phyloP scores from a whole-genome alignment of 768 basidiomycete genomes.

The Dacryopinax spathularia region DNA sequence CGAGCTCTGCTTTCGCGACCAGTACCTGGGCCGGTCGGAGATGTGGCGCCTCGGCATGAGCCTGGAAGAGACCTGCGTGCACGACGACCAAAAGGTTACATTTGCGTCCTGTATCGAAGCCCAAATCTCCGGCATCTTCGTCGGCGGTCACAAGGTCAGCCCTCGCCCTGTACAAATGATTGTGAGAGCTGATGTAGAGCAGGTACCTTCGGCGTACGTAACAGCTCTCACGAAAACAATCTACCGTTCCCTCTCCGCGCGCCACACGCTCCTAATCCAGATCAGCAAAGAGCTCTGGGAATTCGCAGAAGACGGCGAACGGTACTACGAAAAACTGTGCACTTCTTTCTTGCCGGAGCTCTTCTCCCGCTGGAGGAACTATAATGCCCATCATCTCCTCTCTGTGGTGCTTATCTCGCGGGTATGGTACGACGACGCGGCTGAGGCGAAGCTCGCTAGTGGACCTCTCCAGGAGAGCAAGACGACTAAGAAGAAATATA shows the following conservation, averaged over 20 bases:
- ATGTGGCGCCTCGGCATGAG: constrained; percentile 90
- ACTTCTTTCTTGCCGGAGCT: constrained; percentile 89
- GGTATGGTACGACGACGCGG: constrained; percentile 62
- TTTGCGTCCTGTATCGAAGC: constrained; percentile 75
- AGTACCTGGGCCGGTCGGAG: constrained; percentile 88
- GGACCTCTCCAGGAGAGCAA: constrained; percentile 68
- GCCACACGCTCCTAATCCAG: constrained; percentile 88
- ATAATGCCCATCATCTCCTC: constrained; percentile 80
- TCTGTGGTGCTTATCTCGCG: constrained; percentile 90
- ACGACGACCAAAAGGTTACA: constrained; percentile 67
- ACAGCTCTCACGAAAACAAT: constrained; percentile 75
- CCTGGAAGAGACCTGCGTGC: constrained; percentile 66
- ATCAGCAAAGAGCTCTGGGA: constrained; percentile 94
- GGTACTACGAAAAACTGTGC: constrained; percentile 93
- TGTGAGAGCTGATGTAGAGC: constrained; percentile 3
- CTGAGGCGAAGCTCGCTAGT: constrained; percentile 67
- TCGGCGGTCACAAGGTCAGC: constrained; percentile 49
- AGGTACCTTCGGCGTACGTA: constrained; percentile 74
- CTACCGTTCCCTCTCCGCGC: constrained; percentile 81
- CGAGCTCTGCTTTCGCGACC: constrained; percentile 86
- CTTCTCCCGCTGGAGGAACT: constrained; percentile 69
- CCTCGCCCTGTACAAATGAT: neutral
- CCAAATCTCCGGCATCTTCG: constrained; percentile 66
- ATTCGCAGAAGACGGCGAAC: constrained; percentile 89
- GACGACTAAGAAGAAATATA: constrained; percentile 48